phyloP scores from a whole-genome alignment of 2,329 filamentous ascomycete species.

The Triangularia setosa region DNA sequence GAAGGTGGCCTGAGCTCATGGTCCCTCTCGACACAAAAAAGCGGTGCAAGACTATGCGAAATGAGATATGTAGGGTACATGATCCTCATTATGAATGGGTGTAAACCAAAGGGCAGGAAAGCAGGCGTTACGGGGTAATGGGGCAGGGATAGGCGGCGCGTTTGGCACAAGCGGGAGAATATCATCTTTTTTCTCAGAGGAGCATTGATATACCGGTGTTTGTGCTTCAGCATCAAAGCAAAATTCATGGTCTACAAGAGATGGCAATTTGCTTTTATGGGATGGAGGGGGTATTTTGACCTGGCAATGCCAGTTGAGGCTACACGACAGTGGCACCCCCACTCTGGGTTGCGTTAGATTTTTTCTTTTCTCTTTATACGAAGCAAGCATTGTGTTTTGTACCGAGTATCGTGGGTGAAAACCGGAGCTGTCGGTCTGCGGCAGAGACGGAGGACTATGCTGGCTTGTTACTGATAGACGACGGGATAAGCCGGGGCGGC shows the following conservation, averaged over 20 bases:
- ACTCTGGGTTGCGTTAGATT: background rate
- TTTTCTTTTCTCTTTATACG: background rate
- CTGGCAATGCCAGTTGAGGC: background rate
- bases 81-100: slow-evolving; percentile 8
- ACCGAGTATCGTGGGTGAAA: background rate
- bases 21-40: slow-evolving; percentile 1
- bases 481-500: background rate
- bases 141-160: background rate
- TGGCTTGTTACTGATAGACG: background rate
- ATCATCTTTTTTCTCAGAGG: background rate
- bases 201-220: slow-evolving; percentile 14
- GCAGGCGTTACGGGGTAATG: slow-evolving; percentile 9
- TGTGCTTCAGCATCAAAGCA: slow-evolving; percentile 3
- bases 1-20: slow-evolving; percentile 23
- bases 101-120: background rate
- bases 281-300: background rate
- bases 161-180: background rate
- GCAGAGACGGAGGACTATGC: background rate
- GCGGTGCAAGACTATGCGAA: background rate
- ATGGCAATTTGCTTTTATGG: background rate
- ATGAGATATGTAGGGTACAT: slow-evolving; percentile 5
- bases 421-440: background rate
- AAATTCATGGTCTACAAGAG: background rate
- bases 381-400: background rate
- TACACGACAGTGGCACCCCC: background rate